Base-by-base conservation (phyloP, 345 rosid genomes). In the Streptanthus diversifolius region DNA sequence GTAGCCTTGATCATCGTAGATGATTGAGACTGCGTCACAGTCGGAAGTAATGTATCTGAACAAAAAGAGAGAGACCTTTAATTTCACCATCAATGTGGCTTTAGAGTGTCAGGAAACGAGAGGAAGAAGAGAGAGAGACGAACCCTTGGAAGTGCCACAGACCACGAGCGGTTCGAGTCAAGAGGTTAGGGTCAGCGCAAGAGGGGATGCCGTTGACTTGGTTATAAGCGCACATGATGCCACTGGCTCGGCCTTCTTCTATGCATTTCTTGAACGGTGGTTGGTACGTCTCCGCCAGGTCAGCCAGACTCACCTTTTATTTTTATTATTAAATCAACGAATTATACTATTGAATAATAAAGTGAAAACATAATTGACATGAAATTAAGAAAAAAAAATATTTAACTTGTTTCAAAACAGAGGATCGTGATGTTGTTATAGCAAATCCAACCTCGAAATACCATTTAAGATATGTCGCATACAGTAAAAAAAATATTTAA, bases 181-280 rank as follows among this genome's bases (percentile, higher is more conserved):
- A 80, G 63, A 93, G 89, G 21, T 88, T 72, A 19, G 71, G 72
- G 71, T 91, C 84, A 17, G 96, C 96, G 70, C 97, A 89, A 60
- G 79, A 79, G 37, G 96, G 98, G 52, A 83, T 72, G 13, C 95
- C 98, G 36, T 89, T 91, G 45, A 93, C 91, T 33, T 82, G 75
- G 70, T 89, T 93, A 70, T 91, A 89, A 63, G 97, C 88, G 57
- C 97, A 93, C 97, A 89, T 89, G 24, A 91, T 81, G 21, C 98
- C 90, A 47, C 95, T 91, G 48, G 86, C 97, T 73, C 73, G 39
- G 8, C 85, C 96, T 66, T 93, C 86, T 70, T 82, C 73, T 5
- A 93, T 74, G 57, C 97, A 91, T 43, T 83, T 85, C 75, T 71
- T 73, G 74, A 93, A 82, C 10, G 95, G 96, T n/a, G 91, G 93